Evolutionary conservation across 345 rosid species (phyloP).

Genomic region (Sisymbrium altissimum): DNA sequence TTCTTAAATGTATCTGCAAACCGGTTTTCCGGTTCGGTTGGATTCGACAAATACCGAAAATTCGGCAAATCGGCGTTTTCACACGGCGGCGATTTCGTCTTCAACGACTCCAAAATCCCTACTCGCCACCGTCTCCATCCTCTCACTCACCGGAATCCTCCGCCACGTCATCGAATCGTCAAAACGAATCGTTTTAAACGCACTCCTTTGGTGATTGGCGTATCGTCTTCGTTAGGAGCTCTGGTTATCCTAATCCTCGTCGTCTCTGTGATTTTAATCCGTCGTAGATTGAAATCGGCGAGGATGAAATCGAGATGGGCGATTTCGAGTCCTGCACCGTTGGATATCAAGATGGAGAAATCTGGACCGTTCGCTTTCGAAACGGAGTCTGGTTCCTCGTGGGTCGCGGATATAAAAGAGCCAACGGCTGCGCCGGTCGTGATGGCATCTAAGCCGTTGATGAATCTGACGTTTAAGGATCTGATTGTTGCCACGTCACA

Average conservation of each 20-base stretch:
- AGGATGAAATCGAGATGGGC: conserved; percentile 73
- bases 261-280: conserved; percentile 23
- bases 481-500: conserved; percentile 91
- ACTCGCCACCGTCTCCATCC: conserved; percentile 17
- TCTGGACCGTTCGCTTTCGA: conserved; percentile 90
- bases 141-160: conserved; percentile 16
- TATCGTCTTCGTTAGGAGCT: conserved; percentile 46
- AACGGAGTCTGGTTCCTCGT: conserved; percentile 83
- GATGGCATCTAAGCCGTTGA: conserved; percentile 84
- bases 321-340: conserved; percentile 68
- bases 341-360: conserved; percentile 69
- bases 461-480: conserved; percentile 86
- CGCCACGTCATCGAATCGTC: conserved; percentile 9
- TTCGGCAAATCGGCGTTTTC: conserved; percentile 71
- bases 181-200: conserved; percentile 15
- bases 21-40: conserved; percentile 56
- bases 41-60: conserved; percentile 36
- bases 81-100: conserved; percentile 49
- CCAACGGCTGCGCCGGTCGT: conserved; percentile 80
- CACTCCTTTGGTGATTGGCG: conserved; percentile 39
- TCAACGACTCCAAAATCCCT: conserved; percentile 41
- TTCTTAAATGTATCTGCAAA: conserved; percentile 71
- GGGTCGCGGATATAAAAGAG: conserved; percentile 92
- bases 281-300: conserved; percentile 35
- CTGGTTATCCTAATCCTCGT: conserved; percentile 30